A percentile compares a stretch with the other conserved stretches of the same genome.
These are phyloP conservation scores for Nannizzia gypsea DNA, from an alignment of 2,329 filamentous ascomycete species.

Conservation along the genomic window DNA sequence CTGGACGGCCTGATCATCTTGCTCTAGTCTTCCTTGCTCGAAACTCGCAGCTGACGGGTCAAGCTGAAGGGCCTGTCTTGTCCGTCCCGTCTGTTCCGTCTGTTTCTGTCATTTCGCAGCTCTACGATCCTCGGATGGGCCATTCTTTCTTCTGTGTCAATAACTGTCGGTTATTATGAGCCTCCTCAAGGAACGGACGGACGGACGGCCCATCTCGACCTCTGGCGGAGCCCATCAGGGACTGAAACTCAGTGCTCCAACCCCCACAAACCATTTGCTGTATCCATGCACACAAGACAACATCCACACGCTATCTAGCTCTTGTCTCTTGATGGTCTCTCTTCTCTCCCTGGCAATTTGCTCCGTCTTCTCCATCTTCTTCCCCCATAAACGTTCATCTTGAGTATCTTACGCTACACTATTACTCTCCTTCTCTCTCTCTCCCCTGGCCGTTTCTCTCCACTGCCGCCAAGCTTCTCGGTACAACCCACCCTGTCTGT, in stretches of 20 bases:
- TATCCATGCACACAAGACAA: background rate
- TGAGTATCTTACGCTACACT: background rate
- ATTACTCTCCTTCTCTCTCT: background rate
- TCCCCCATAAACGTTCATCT: background rate
- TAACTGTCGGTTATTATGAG: too few species aligned
- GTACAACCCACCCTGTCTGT: constrained; percentile 1
- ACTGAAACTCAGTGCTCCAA: background rate
- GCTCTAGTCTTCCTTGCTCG: background rate
- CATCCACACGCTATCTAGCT: background rate
- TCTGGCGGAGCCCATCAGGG: background rate
- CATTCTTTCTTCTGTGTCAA: too few species aligned
- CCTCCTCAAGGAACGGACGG: background rate
- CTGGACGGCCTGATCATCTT: background rate
- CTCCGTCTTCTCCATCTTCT: background rate
- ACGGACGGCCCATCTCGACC: background rate
- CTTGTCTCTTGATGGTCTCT: background rate
- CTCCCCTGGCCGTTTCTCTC: background rate
- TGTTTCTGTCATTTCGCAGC: too few species aligned
- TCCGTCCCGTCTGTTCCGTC: too few species aligned
- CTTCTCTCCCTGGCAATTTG: background rate
- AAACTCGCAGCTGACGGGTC: background rate
- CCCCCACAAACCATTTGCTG: background rate
- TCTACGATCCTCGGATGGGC: too few species aligned
- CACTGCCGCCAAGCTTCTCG: constrained; percentile 3
- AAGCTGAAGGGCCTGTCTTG: background rate